phyloP scores from a whole-genome alignment of 306 rosid species.

The Quercus rubra region DNA sequence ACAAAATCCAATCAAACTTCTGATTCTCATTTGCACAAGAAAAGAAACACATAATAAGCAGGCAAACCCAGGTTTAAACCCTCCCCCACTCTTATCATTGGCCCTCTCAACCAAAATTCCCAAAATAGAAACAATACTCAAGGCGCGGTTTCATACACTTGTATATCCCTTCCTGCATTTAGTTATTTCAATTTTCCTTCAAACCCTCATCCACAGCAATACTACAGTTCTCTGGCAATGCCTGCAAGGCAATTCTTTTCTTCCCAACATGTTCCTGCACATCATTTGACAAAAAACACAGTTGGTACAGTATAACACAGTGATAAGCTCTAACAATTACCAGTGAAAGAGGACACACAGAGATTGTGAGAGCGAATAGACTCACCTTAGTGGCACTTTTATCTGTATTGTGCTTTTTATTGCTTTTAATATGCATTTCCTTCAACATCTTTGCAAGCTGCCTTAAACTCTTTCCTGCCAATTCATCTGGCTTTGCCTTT shows the following conservation, averaged over 20 bases:
- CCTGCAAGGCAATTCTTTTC: conserved; percentile 70
- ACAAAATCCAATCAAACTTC: background rate
- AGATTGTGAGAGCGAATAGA: background rate
- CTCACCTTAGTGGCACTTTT: conserved; percentile 15
- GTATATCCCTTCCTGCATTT: background rate
- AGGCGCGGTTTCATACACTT: background rate
- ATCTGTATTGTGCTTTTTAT: background rate
- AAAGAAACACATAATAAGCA: background rate
- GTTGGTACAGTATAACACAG: background rate
- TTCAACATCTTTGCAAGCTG: conserved; percentile 5
- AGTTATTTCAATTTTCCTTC: conserved; percentile 10
- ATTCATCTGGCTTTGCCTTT: too few species aligned
- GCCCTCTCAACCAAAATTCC: background rate
- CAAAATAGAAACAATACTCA: background rate
- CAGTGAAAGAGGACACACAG: background rate
- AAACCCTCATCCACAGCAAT: conserved; percentile 12
- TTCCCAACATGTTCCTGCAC: conserved; percentile 39
- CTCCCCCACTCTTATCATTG: background rate
- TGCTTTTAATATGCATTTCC: conserved; percentile 8
- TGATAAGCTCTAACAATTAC: background rate
- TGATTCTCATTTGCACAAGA: background rate
- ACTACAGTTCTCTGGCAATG: conserved; percentile 51
- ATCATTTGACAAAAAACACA: background rate
- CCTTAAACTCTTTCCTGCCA: too few species aligned
- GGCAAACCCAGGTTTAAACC: conserved; percentile 42